Evolutionary conservation across 129 eudicot genomes (phyloP).

Genomic region (Helichrysum umbraculigerum): DNA sequence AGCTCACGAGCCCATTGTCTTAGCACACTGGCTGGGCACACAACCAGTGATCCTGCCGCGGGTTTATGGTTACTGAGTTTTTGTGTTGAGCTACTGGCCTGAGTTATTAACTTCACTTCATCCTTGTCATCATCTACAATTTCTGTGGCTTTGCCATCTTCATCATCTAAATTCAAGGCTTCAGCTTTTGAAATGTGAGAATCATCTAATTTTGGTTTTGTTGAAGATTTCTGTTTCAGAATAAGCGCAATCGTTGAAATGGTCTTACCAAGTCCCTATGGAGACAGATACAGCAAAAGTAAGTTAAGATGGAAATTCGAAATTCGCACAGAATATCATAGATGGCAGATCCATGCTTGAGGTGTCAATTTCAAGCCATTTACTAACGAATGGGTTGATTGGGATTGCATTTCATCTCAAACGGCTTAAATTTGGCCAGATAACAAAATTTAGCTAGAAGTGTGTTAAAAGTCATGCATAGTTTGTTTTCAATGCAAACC

Average conservation of each 20-base stretch:
- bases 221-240: slow-evolving; percentile 45
- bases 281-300: slow-evolving; percentile 27
- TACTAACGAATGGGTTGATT: background rate
- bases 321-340: background rate
- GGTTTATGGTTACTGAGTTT: slow-evolving; percentile 56
- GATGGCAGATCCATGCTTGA: background rate
- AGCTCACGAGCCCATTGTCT: slow-evolving; percentile 94
- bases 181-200: slow-evolving; percentile 38
- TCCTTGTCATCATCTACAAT: slow-evolving; percentile 47
- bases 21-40: slow-evolving; percentile 97
- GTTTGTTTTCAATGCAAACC: background rate
- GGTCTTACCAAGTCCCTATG: slow-evolving; percentile 95
- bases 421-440: background rate
- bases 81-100: slow-evolving; percentile 46
- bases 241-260: slow-evolving; percentile 89
- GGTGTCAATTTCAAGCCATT: background rate
- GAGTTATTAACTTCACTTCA: slow-evolving; percentile 44
- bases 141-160: slow-evolving; percentile 38
- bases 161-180: slow-evolving; percentile 79
- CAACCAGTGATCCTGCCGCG: slow-evolving; percentile 84
- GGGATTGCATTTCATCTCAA: background rate
- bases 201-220: slow-evolving; percentile 52
- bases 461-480: background rate
- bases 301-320: slow-evolving; percentile 3
- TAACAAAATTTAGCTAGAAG: background rate